These are phyloP conservation scores for Pyrenophora graminea DNA, from an alignment of 2,329 filamentous ascomycete species.

Conservation along the genomic window DNA sequence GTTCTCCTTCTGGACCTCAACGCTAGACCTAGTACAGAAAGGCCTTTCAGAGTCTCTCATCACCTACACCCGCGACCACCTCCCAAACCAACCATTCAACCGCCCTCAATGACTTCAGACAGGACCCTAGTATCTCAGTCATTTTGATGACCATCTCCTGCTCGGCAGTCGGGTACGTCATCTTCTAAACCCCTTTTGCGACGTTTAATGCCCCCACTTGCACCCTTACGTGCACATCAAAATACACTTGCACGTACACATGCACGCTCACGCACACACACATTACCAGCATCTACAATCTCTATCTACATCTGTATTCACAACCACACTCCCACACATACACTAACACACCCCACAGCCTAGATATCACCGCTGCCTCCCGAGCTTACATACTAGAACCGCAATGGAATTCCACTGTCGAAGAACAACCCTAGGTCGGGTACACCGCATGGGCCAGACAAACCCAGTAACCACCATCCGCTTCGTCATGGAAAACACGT, in stretches of 20 bases:
- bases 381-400: slow-evolving; percentile 58
- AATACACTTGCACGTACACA: no score
- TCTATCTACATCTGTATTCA: no score
- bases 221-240: no score
- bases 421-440: slow-evolving; percentile 50
- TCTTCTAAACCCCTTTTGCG: no score
- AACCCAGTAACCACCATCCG: slow-evolving; percentile 44
- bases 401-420: slow-evolving; percentile 54
- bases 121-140: slow-evolving; percentile 46
- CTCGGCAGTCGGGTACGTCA: no score
- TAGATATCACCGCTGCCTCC: slow-evolving; percentile 54
- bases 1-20: slow-evolving; percentile 58
- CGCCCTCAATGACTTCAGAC: slow-evolving; percentile 50
- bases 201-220: no score
- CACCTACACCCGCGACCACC: slow-evolving; percentile 46
- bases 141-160: slow-evolving; percentile 51
- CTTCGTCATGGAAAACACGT: slow-evolving; percentile 46
- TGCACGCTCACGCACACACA: no score
- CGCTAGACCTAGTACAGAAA: slow-evolving; percentile 52
- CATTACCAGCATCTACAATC: no score
- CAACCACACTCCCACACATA: background rate
- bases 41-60: slow-evolving; percentile 30
- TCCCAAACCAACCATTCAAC: slow-evolving; percentile 49
- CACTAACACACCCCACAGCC: background rate
- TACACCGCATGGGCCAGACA: slow-evolving; percentile 29